These are phyloP conservation scores for Conoideocrella luteorostrata DNA, from an alignment of 2,329 filamentous ascomycete species.

Conservation along the genomic window DNA sequence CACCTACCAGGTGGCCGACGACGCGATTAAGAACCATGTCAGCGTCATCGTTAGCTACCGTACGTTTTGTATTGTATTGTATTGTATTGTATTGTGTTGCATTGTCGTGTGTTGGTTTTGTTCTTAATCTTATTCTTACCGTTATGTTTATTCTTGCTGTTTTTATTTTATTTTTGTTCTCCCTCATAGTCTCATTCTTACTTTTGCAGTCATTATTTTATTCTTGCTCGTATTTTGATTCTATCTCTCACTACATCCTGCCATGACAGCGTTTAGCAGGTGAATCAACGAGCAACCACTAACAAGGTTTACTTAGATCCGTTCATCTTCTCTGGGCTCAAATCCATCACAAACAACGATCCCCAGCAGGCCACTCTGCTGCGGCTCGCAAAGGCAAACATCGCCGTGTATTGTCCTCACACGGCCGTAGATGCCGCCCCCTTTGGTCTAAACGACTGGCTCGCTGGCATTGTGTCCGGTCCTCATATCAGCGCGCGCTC, in stretches of 20 bases:
- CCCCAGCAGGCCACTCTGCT: conserved; percentile 83
- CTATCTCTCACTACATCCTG: too few relatives aligned
- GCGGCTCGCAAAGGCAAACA: conserved; percentile 73
- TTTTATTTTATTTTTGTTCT: conserved; percentile 5
- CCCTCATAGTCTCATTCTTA: too few relatives aligned
- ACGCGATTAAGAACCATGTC: conserved; percentile 71
- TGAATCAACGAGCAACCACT: neutral
- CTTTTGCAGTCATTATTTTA: too few relatives aligned
- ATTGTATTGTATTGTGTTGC: too few relatives aligned
- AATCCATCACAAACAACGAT: conserved; percentile 77
- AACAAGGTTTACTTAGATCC: conserved; percentile 62
- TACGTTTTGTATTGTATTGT: too few relatives aligned
- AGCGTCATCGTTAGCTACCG: conserved; percentile 87
- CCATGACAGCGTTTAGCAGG: too few relatives aligned
- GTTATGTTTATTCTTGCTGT: too few relatives aligned
- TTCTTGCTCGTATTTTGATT: too few relatives aligned
- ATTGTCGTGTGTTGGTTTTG: too few relatives aligned
- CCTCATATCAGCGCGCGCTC: conserved; percentile 30
- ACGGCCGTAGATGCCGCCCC: conserved; percentile 87
- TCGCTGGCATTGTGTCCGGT: conserved; percentile 75
- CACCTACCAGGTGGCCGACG: conserved; percentile 79
- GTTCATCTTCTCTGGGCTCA: conserved; percentile 91
- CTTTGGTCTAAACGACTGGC: conserved; percentile 86
- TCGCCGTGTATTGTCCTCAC: conserved; percentile 94
- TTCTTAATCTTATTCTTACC: too few relatives aligned